Conservation (phyloP, 768 basidiomycete genomes). For the Hericium erinaceus region DNA sequence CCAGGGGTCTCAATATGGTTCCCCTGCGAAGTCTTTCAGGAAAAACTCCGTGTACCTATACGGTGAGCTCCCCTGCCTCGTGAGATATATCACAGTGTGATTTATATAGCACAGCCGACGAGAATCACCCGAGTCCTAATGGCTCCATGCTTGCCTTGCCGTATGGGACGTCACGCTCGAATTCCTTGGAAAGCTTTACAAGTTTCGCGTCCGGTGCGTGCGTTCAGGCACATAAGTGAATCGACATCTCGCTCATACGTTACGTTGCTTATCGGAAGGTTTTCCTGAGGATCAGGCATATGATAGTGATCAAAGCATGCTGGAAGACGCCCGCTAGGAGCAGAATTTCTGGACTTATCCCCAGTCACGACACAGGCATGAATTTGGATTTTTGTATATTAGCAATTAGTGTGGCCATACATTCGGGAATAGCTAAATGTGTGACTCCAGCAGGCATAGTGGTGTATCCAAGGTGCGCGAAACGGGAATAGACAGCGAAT, state of each 20-base stretch:
- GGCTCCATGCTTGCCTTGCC: conserved; percentile 1
- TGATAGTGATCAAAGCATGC: conserved; percentile 4
- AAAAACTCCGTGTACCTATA: not conserved
- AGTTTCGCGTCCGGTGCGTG: not conserved
- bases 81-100: not conserved
- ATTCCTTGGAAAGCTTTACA: not conserved
- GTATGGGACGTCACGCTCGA: conserved; percentile 1
- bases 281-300: not conserved
- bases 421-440: not conserved
- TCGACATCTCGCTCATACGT: not conserved
- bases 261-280: not conserved
- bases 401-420: not conserved
- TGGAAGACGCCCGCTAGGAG: not conserved
- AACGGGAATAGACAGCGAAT: not conserved
- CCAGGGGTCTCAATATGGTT: no score
- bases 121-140: not conserved
- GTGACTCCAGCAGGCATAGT: not conserved
- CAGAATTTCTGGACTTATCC: not conserved
- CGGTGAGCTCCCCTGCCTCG: not conserved
- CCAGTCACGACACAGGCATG: not conserved
- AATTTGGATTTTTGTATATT: not conserved
- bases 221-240: not conserved
- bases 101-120: not conserved
- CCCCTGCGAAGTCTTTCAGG: no score
- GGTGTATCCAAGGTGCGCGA: not conserved